Base-by-base conservation (phyloP, 441 rosid genomes). In the Croton setiger region DNA sequence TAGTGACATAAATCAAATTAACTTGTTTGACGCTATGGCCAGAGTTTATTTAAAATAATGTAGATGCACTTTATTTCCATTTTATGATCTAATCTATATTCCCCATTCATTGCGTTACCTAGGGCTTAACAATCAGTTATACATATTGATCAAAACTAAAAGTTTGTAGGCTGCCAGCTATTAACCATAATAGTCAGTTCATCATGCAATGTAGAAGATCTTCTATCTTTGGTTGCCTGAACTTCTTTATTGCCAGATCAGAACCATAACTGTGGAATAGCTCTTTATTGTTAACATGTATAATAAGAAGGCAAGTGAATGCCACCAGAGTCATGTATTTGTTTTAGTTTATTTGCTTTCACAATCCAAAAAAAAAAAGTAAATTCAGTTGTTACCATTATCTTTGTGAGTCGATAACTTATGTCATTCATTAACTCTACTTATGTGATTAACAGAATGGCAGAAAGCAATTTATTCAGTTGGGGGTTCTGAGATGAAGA, bases 381-480 rank as follows among this genome's bases (percentile, higher is more conserved):
- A n/a, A 3, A 20, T 33, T 44, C 51, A 47, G 23, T 49, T 44
- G 37, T 44, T 1, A 15, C 36, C 36, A 20, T 64, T 49, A 39
- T 27, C 35, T 35, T 20, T 27, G 11, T 62, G 35, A 62, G 66
- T 21, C 68, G 52, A 12, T 43, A 57, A 20, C 37, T 41, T 9
- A 31, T 60, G 58, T 21, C 17, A 33, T 60, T 72, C n/a, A 31
- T 43, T 75, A 9, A 14, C 27, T 55, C 62, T 12, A 15, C 18
- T 66, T 75, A 7, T 60, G 61, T 69, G 39, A 49, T 79, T 63
- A 69, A 80, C 88, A 96, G 99, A 93, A 81, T 96, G 99, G 99
- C 98, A 93, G 79, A 96, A 91, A 71, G 98, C 99, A 66, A 88
- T 96, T 73, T 89, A 86, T 84, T 84, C 97, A 21, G 96, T 90